phyloP scores from a whole-genome alignment of 352 stramenopile genomes.

The Phytophthora europaea region DNA sequence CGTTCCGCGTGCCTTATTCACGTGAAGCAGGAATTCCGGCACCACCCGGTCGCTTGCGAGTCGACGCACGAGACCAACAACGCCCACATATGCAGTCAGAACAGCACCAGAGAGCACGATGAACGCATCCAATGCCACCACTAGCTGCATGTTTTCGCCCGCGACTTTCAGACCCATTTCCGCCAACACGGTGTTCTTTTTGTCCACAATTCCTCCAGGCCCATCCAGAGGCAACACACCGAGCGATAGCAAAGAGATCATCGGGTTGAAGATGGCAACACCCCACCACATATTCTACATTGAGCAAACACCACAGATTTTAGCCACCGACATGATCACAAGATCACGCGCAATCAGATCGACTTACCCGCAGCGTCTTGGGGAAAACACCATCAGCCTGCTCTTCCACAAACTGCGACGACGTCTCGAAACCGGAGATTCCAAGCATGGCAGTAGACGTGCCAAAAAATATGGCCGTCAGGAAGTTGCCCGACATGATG shows the following conservation, averaged over 20 bases:
- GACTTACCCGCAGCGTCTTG: constrained; percentile 89
- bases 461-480: constrained; percentile 93
- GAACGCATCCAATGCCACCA: constrained; percentile 93
- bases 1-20: constrained; percentile 88
- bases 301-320: constrained; percentile 6
- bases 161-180: constrained; percentile 91
- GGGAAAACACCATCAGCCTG: constrained; percentile 95
- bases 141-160: constrained; percentile 76
- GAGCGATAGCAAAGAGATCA: constrained; percentile 93
- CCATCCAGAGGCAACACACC: constrained; percentile 89
- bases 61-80: constrained; percentile 92
- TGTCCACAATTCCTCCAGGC: constrained; percentile 74
- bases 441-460: constrained; percentile 95
- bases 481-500: constrained; percentile 81
- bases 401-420: constrained; percentile 96
- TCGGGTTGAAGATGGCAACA: constrained; percentile 95
- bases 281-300: constrained; percentile 94
- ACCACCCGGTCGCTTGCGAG: constrained; percentile 93
- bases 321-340: constrained; percentile 1
- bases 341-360: background rate
- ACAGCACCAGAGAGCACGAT: constrained; percentile 95
- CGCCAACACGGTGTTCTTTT: constrained; percentile 93
- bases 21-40: constrained; percentile 79
- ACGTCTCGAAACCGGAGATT: constrained; percentile 96
- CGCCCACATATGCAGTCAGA: constrained; percentile 94